These are phyloP conservation scores for Serendipita sp. DNA, from an alignment of 768 basidiomycete species.

Conservation along the genomic window DNA sequence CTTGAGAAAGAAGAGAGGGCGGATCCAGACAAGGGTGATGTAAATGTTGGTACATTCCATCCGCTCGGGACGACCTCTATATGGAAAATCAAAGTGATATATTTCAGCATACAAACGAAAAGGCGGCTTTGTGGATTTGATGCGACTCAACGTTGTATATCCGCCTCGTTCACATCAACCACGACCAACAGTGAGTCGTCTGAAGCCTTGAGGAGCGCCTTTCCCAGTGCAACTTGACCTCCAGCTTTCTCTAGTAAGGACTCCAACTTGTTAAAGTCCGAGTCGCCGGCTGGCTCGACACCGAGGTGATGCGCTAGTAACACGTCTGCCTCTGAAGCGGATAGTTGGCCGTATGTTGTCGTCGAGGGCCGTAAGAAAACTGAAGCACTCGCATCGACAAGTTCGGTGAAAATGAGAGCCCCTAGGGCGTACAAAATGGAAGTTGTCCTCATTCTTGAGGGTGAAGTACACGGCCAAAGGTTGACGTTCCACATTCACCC, in stretches of 20 bases:
- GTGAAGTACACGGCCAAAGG: not conserved
- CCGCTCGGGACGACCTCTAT: not conserved
- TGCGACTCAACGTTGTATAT: not conserved
- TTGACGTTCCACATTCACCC: too few relatives aligned
- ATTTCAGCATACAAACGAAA: not conserved
- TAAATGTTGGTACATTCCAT: not conserved
- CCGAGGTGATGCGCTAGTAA: not conserved
- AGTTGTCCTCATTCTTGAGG: not conserved
- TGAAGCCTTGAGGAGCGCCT: not conserved
- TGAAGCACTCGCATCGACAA: not conserved
- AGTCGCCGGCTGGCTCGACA: not conserved
- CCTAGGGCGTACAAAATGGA: not conserved
- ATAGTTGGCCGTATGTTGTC: not conserved
- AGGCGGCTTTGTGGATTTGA: not conserved
- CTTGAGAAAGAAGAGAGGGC: not conserved
- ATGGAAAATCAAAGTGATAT: not conserved
- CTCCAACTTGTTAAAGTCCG: not conserved
- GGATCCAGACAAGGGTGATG: not conserved
- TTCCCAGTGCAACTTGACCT: not conserved
- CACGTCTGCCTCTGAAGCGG: not conserved
- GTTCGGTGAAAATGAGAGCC: not conserved
- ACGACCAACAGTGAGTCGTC: not conserved
- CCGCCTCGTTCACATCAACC: not conserved
- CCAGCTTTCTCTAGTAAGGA: not conserved
- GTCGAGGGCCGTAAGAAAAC: not conserved